Base-by-base conservation (phyloP, 2,329 filamentous ascomycete species). In the Apiospora sp. region DNA sequence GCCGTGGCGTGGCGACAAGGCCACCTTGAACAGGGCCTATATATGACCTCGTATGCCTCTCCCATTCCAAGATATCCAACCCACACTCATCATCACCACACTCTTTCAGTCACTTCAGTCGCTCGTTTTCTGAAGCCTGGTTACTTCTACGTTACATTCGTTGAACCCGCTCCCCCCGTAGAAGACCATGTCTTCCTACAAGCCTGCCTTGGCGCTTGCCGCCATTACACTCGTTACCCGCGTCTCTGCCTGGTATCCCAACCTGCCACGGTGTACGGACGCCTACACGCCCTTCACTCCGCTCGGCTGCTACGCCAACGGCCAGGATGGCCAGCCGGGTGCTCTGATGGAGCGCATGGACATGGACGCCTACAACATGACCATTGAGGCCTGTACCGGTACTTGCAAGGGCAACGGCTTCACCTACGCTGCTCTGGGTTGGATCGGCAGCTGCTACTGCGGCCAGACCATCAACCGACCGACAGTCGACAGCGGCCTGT, bases 371-470 rank as follows among this genome's bases (percentile, higher is more conserved):
- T 74, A 78, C 30, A 79, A 81, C 76, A 87, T 86, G 84, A 88
- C 86, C 1, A 81, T 86, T 44, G 84, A 87, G 80, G 81, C 80
- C 75, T 88, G 87, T 74, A 80, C 84, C 54, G 80, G 85, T 58
- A 83, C 84, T 70, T 88, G 87, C 83, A 88, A 88, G 79, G 86
- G 84, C 72, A 86, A 88, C 75, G 83, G 84, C 61, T 88, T 84
- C 79, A 82, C 85, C 69, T 86, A 88, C 74, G 85, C 87, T 74
- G 87, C 87, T 71, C 83, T 88, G 46, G 83, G 84, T 74, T 87
- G 87, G 79, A 85, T 87, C 73, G 86, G 86, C 72, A 81, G 84
- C 58, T 89, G 89, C 81, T 89, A 88, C 79, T 87, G 87, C 74
- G 84, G 86, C 44, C 81, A 87, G 74, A 86, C 86, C 41, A 84